Base-by-base conservation (phyloP, 345 rosid genomes). In the Moringa oleifera region DNA sequence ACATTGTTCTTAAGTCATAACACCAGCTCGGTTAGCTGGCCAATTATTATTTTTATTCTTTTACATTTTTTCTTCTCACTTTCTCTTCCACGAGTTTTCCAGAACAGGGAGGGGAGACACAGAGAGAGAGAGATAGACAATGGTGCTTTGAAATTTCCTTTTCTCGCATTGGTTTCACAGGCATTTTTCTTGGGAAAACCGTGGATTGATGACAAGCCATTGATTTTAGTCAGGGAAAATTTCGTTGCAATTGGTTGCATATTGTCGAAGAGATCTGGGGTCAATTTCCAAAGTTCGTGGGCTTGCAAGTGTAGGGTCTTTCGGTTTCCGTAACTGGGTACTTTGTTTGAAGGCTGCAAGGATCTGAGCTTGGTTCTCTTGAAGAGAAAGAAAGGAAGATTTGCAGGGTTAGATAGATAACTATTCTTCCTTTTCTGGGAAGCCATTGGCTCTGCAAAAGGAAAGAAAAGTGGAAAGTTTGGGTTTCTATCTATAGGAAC, bases 11-110 rank as follows among this genome's bases (percentile, higher is more conserved):
- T 69, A 58, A 53, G 76, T 71, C 74, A 67, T 63, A 73, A 70
- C 67, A 28, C 58, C 66, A 63, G 73, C 74, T 71, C 37, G 47
- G 81, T 79, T 83, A 83, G 95, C 90, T 83, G 95, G 80, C 90
- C 87, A 75, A 88, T 80, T 76, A 77, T 84, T 75, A 62, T 78
- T 69, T 67, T 60, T 83, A 71, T 68, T 73, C 66, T 47, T 53
- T 62, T 58, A 47, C 22, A 58, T 49, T 18, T 31, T 53, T 18
- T 46, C 22, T 56, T 28, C 57, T 46, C 18, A 53, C 28, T 61
- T 63, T 59, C 41, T 64, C 74, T 71, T 70, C 72, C 73, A 23
- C 72, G 64, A 65, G 70, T 77, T 70, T 61, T 86, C 80, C 83
- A 69, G 79, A 79, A 55, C 73, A 52, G 21, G 58, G 63, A 65